Conservation (phyloP, 176 grass and related monocot species). For the Cocos nucifera region DNA sequence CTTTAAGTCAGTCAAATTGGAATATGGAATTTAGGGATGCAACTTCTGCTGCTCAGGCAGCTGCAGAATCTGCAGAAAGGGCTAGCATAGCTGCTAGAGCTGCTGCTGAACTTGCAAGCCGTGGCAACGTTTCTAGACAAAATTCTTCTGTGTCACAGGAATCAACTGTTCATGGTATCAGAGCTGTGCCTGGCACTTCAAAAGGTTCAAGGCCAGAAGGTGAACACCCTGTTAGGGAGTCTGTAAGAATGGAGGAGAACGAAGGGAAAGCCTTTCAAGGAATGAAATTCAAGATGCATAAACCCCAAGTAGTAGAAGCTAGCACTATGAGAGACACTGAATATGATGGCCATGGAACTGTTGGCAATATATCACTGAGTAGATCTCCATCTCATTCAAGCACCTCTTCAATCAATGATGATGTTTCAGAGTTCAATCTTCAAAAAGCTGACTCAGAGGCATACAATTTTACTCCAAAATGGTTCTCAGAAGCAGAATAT, state of each 20-base stretch:
- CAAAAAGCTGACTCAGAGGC: background rate
- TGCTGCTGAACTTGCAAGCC: conserved; percentile 85
- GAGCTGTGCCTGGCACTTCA: background rate
- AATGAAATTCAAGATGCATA: background rate
- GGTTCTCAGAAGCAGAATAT: background rate
- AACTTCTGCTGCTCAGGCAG: conserved; percentile 81
- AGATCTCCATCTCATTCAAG: conserved; percentile 19
- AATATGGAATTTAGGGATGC: conserved; percentile 87
- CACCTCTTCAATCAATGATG: background rate
- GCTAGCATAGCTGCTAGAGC: conserved; percentile 88
- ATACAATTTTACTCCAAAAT: background rate
- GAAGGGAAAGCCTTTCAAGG: background rate
- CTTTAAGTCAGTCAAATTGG: conserved; percentile 37
- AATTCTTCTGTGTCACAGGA: conserved; percentile 29
- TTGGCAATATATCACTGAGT: conserved; percentile 1
- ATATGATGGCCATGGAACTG: too few species aligned
- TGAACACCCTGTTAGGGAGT: conserved; percentile 11
- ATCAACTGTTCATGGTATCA: conserved; percentile 17
- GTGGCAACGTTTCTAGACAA: conserved; percentile 43
- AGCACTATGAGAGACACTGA: background rate
- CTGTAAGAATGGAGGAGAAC: conserved; percentile 1
- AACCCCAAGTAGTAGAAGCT: background rate
- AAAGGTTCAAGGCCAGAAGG: conserved; percentile 23
- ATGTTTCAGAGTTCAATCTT: background rate
- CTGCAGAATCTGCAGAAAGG: conserved; percentile 81